Evolutionary conservation across 768 basidiomycete genomes (phyloP).

Genomic region (Boletus rubroflammeus): DNA sequence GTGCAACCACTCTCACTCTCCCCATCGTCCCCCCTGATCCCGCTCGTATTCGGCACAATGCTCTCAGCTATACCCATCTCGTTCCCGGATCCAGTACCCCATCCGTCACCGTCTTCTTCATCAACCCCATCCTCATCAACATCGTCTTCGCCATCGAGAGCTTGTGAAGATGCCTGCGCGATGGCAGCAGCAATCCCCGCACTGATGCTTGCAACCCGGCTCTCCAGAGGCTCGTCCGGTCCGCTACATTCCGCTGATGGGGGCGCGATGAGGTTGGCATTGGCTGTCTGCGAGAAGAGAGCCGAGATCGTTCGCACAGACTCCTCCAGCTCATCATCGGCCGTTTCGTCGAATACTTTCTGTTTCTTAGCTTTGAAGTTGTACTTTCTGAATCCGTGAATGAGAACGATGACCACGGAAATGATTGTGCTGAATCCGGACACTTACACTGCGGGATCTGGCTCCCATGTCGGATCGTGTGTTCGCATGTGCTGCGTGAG

Average conservation of each 20-base stretch:
- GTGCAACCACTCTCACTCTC: slow-evolving; percentile 21
- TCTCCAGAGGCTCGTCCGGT: slow-evolving; percentile 48
- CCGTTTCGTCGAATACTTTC: slow-evolving; percentile 47
- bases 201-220: slow-evolving; percentile 71
- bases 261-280: slow-evolving; percentile 30
- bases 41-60: slow-evolving; percentile 60
- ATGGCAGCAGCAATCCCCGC: slow-evolving; percentile 79
- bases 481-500: slow-evolving; percentile 85
- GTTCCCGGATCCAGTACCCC: slow-evolving; percentile 45
- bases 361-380: slow-evolving; percentile 73
- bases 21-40: slow-evolving; percentile 46
- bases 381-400: slow-evolving; percentile 52
- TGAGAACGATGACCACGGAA: slow-evolving; percentile 11
- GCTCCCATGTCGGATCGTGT: slow-evolving; percentile 82
- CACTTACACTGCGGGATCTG: slow-evolving; percentile 76
- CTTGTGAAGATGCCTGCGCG: slow-evolving; percentile 64
- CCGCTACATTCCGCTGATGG: slow-evolving; percentile 30
- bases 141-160: slow-evolving; percentile 56
- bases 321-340: slow-evolving; percentile 61
- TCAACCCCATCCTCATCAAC: slow-evolving; percentile 36
- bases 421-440: slow-evolving; percentile 3
- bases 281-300: slow-evolving; percentile 51
- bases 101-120: slow-evolving; percentile 40
- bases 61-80: slow-evolving; percentile 47
- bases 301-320: slow-evolving; percentile 75